These are phyloP conservation scores for Pseudocercospora macadamiae DNA, from an alignment of 2,329 filamentous ascomycete genomes.

Conservation along the genomic window DNA sequence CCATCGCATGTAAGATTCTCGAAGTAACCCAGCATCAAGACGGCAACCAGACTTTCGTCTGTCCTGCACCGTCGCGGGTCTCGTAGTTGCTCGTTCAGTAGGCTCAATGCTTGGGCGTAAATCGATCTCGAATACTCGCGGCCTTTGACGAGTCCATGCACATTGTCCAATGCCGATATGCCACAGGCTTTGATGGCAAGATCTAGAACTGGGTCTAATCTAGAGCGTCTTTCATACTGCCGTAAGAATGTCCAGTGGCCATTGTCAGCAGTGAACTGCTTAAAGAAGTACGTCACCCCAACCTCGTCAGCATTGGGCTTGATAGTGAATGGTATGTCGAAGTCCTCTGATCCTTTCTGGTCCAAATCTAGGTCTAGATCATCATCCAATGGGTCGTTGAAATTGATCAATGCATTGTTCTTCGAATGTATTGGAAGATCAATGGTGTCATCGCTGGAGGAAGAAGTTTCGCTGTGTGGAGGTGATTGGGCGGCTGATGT, in stretches of 20 bases:
- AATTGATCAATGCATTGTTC: not conserved
- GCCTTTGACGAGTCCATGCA: slow-evolving; percentile 27
- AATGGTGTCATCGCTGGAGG: slow-evolving; percentile 32
- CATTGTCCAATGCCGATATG: slow-evolving; percentile 37
- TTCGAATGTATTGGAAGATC: slow-evolving; percentile 25
- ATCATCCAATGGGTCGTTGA: not conserved
- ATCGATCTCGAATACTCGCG: slow-evolving; percentile 30
- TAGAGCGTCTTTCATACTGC: slow-evolving; percentile 7
- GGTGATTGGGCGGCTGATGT: slow-evolving; percentile 7
- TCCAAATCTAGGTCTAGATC: not conserved
- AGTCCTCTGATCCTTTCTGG: not conserved
- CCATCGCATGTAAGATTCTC: slow-evolving; percentile 41
- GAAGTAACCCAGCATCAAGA: slow-evolving; percentile 42
- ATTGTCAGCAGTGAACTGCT: slow-evolving; percentile 31
- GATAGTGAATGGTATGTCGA: slow-evolving; percentile 18
- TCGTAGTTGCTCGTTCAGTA: slow-evolving; percentile 38
- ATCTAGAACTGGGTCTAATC: slow-evolving; percentile 32
- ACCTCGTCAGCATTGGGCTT: slow-evolving; percentile 30
- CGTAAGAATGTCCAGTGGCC: slow-evolving; percentile 36
- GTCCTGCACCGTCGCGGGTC: slow-evolving; percentile 34
- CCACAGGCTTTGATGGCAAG: slow-evolving; percentile 37
- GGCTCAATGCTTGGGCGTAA: slow-evolving; percentile 37
- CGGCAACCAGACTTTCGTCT: slow-evolving; percentile 41
- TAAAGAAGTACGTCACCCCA: slow-evolving; percentile 36
- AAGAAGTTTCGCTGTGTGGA: slow-evolving; percentile 28